Evolutionary conservation across 2,329 filamentous ascomycete species (phyloP), one percentile per base, ranked within the genome.

Genomic region (Grosmannia serpens): DNA sequence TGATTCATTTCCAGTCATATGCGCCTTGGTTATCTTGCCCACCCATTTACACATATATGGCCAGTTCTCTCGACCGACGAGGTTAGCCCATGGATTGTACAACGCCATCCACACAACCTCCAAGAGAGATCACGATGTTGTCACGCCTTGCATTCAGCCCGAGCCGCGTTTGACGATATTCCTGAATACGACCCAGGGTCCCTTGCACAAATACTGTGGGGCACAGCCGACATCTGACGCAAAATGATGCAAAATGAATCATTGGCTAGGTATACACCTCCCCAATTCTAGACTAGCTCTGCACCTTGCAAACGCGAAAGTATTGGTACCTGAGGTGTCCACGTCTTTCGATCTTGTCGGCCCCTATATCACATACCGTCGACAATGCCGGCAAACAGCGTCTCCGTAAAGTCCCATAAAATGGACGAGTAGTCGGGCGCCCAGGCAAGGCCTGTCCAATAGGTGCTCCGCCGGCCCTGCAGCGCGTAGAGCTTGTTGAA

Each of bases 171-270:
- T 44, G 38, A 35, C 33, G 7, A 13, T 35, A 35, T 35, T 35
- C 33, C 33, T 3, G 33, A 44, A 2, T 1, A 27, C 2, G 41
- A n/a, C n/a, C n/a, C n/a, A n/a, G n/a, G n/a, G n/a, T n/a, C n/a
- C n/a, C n/a, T n/a, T n/a, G n/a, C n/a, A n/a, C n/a, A n/a, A n/a
- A n/a, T n/a, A n/a, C n/a, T n/a, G n/a, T n/a, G n/a, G n/a, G n/a
- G 24, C 15, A 22, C 22, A 22, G 33, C 10, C 15, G 29, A 1
- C 7, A n/a, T n/a, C 26, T 60, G 61, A 58, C 58, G 53, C 58
- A 60, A 22, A 58, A n/a, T 64, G 63, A 64, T 44, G 52, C 61
- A 50, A 58, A 61, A 64, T 64, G 63, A 64, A 56, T 64, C 63
- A 64, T 64, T 46, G 2, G 52, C 50, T 64, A 63, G 26, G 26